Evolutionary conservation across 345 rosid species (phyloP).

Genomic region (Punica granatum): DNA sequence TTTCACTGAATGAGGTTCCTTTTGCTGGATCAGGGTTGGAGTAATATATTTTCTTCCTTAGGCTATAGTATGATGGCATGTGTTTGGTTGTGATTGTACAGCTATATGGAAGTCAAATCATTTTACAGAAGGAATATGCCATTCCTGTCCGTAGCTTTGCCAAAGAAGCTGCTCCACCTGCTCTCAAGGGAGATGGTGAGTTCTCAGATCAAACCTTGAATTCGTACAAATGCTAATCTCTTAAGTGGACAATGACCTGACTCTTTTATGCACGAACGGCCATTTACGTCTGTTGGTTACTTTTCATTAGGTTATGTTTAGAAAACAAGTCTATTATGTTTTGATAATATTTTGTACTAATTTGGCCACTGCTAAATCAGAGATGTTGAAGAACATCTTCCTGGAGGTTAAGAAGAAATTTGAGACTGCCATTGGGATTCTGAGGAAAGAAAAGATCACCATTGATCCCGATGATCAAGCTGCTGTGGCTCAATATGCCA

Average conservation of each 20-base stretch:
- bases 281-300: background rate
- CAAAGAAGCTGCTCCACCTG: constrained; percentile 59
- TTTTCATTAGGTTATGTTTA: background rate
- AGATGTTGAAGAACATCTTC: constrained; percentile 88
- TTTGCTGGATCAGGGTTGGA: background rate
- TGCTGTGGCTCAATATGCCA: constrained; percentile 79
- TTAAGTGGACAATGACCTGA: background rate
- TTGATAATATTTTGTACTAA: constrained; percentile 6
- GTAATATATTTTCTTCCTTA: background rate
- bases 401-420: constrained; percentile 77
- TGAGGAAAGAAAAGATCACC: constrained; percentile 86
- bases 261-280: background rate
- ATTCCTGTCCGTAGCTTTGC: constrained; percentile 64
- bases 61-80: background rate
- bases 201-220: background rate
- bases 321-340: too few relatives aligned
- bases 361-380: constrained; percentile 28
- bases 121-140: constrained; percentile 44
- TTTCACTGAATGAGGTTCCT: background rate
- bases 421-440: constrained; percentile 69
- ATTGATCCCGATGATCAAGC: constrained; percentile 84
- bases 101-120: constrained; percentile 40
- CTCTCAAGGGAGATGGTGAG: constrained; percentile 86
- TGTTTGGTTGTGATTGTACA: constrained; percentile 19
- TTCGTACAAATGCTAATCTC: background rate